phyloP scores from a whole-genome alignment of 345 rosid species.

The Balakata baccata region DNA sequence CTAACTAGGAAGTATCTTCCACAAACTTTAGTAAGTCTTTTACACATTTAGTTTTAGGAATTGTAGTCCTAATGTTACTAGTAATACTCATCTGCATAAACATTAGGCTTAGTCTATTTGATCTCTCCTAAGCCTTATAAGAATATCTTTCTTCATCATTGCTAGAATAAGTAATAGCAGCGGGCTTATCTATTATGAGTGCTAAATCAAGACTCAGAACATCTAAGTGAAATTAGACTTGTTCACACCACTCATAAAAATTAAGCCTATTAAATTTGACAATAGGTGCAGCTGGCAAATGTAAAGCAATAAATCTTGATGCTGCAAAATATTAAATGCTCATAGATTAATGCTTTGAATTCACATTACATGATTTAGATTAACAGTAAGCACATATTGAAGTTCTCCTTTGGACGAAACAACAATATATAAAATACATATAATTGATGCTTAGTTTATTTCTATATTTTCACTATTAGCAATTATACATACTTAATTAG shows the following conservation, averaged over 20 bases:
- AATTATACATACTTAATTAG: neutral
- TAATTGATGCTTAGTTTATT: neutral
- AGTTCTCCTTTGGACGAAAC: neutral
- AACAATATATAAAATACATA: neutral
- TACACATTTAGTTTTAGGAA: neutral
- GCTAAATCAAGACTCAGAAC: neutral
- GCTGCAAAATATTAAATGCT: neutral
- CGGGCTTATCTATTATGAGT: neutral
- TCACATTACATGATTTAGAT: too few relatives aligned
- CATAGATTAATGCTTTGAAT: neutral
- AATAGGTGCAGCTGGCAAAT: neutral
- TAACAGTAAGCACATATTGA: too few relatives aligned
- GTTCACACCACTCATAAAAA: neutral
- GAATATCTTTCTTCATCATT: neutral
- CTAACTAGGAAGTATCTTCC: too few relatives aligned
- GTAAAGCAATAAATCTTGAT: neutral
- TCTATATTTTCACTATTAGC: too few relatives aligned
- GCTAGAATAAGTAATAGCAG: neutral
- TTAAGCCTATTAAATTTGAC: neutral
- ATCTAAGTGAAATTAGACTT: neutral
- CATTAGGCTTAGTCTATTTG: neutral
- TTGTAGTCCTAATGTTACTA: neutral
- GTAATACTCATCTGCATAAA: neutral
- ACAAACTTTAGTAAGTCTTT: too few relatives aligned
- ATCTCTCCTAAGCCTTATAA: neutral